Base-by-base conservation (phyloP, 345 rosid species). In the Gossypium thurberi region DNA sequence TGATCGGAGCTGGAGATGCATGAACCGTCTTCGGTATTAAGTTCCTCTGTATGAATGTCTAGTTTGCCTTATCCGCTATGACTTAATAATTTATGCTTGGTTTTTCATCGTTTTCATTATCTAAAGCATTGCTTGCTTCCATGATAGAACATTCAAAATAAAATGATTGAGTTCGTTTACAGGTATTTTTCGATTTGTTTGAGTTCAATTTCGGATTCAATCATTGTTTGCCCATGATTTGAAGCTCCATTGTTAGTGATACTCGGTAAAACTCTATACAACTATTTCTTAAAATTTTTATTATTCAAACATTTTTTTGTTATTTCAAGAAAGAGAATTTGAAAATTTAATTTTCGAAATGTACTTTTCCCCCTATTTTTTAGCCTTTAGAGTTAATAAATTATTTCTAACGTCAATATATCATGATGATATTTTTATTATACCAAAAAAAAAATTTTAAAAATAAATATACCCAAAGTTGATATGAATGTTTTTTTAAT, bases 1-100 rank as follows among this genome's bases (percentile, higher is more conserved):
- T 91, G 84, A 82, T 84, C 48, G 92, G 95, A 53, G 88, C 84
- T 79, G 89, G 61, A 57, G 85, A 83, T 75, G 83, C 80, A 83
- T 90, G 72, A 85, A 76, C 60, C 18, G 51, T 75, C 63, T 44
- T 53, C 37, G 42, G 13, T 25, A 20, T n/a, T 61, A n/a, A 11
- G 61, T 21, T 68, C 65, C 25, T 28, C n/a, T 18, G 17, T 43
- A 8, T 71, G 65, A 20, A 18, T 58, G 6, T 13, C 53, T 59
- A 53, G 72, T 56, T 67, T 72, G 12, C 75, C 60, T 46, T 17
- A 37, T 25, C 8, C 59, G 56, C 55, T 46, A 44, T 62, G 73
- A 18, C 48, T 62, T 53, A 51, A 33, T 33, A 33, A 33, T 7
- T 7, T 33, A 55, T 8, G 59, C 20, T 55, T 55, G 21, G 13